Conservation (phyloP, 306 rosid species). For the Clitoria ternatea region DNA sequence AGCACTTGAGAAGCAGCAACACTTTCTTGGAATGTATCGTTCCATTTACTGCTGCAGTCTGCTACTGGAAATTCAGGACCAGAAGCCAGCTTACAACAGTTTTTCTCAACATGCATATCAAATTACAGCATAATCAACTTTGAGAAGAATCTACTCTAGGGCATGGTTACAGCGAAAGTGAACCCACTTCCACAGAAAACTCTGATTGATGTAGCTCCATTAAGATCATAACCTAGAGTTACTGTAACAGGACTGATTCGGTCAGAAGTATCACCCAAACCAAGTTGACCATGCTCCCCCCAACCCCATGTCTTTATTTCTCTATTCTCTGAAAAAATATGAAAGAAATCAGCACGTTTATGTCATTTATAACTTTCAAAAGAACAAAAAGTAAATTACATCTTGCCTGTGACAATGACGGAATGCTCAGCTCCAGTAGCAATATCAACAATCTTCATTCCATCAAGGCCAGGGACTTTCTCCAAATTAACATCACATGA, state of each 20-base stretch:
- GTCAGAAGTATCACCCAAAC: slow-evolving; percentile 66
- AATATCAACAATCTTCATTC: slow-evolving; percentile 39
- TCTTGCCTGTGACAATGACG: slow-evolving; percentile 63
- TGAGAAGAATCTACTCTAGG: slow-evolving; percentile 6
- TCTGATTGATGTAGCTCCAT: slow-evolving; percentile 28
- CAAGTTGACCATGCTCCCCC: slow-evolving; percentile 99
- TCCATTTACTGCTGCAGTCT: background rate
- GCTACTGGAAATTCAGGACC: slow-evolving; percentile 4
- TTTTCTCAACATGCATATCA: background rate
- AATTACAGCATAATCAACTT: background rate
- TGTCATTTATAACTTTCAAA: background rate
- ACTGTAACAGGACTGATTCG: slow-evolving; percentile 52
- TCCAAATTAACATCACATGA: slow-evolving; percentile 37
- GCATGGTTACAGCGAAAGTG: slow-evolving; percentile 51
- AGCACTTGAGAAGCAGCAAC: background rate
- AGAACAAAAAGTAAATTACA: background rate
- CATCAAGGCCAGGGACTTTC: slow-evolving; percentile 51
- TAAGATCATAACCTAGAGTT: slow-evolving; percentile 23
- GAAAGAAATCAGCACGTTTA: slow-evolving; percentile 3
- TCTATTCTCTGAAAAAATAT: slow-evolving; percentile 40
- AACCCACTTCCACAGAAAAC: slow-evolving; percentile 90
- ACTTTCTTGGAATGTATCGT: background rate
- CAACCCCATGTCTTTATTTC: slow-evolving; percentile 88
- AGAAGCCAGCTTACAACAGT: background rate
- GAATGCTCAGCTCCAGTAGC: slow-evolving; percentile 93